A percentile compares a stretch with the other conserved stretches of the same genome.
phyloP scores from a whole-genome alignment of 495 filamentous ascomycete species.

The Darksidea phi region DNA sequence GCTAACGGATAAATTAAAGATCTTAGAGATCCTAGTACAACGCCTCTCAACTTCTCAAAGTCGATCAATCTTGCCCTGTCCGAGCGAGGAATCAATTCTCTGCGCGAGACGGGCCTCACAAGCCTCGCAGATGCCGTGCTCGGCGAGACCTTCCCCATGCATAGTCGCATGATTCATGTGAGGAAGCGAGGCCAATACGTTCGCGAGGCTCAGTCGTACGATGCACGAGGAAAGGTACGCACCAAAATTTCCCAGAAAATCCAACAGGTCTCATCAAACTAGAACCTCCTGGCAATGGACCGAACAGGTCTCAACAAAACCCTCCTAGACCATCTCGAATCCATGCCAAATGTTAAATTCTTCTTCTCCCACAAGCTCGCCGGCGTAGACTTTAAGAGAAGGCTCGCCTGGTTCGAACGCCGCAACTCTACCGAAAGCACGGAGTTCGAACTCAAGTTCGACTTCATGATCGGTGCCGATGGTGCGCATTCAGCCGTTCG shows the following conservation, averaged over 20 bases:
- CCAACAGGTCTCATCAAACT: neutral
- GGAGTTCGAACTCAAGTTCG: constrained; percentile 77
- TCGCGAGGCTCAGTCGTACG: constrained; percentile 82
- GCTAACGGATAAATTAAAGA: constrained; percentile 52
- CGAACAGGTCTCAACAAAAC: constrained; percentile 79
- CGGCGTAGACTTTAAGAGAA: constrained; percentile 74
- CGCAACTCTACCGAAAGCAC: constrained; percentile 34
- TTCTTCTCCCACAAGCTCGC: constrained; percentile 91
- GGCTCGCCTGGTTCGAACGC: constrained; percentile 84
- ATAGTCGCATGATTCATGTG: constrained; percentile 96
- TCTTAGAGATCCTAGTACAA: constrained; percentile 77
- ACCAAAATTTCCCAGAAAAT: neutral
- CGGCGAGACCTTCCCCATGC: constrained; percentile 81
- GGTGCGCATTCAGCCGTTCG: constrained; percentile 88
- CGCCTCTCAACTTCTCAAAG: constrained; percentile 91
- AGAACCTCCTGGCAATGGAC: constrained; percentile 67
- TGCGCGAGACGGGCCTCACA: constrained; percentile 62
- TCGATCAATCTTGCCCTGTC: constrained; percentile 97
- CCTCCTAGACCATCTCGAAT: constrained; percentile 80
- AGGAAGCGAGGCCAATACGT: constrained; percentile 63
- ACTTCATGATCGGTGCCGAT: constrained; percentile 93
- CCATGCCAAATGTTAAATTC: constrained; percentile 80
- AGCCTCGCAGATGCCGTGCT: constrained; percentile 72
- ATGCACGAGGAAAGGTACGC: constrained; percentile 77
- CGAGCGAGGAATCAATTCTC: constrained; percentile 87